Base-by-base conservation (phyloP, 2,329 filamentous ascomycete genomes). In the Phialocephala subalpina region DNA sequence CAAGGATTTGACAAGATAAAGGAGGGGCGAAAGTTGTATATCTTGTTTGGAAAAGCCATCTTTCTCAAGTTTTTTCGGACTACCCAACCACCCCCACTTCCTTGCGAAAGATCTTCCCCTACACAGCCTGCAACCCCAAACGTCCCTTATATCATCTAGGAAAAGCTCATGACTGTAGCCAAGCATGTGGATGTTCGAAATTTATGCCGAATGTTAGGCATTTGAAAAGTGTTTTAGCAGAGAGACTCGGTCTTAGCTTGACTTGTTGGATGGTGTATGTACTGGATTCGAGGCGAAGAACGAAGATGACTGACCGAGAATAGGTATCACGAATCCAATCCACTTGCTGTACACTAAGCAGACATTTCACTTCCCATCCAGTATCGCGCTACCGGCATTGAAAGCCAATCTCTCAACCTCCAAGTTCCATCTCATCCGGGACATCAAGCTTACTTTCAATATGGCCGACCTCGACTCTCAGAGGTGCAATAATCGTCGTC, bases 221-320 rank as follows among this genome's bases (percentile, higher is more conserved):
- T 49, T 25, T 49, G 22, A 20, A n/a, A 11, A 25, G 14, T 5
- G 45, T 49, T 9, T 12, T 49, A 7, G 25, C n/a, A 11, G 20
- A 49, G 7, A 49, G 45, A 49, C 45, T 49, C 25, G 45, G 45
- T 22, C 20, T 49, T 11, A 12, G 16, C 11, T 49, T 49, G 45
- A 49, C 45, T 22, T 49, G 45, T 49, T n/a, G 45, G n/a, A 49
- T 49, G 45, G 45, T 49, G 45, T 49, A 49, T 22, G 45, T 22
- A 20, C 20, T 49, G 7, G 25, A 22, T 49, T 27, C 12, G 18
- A 22, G 45, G n/a, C 20, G 9, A 49, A 5, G n/a, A 25, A 25
- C 20, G 2, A 25, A 14, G 7, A 27, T 12, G 7, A 14, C 20
- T 49, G 22, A 49, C n/a, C 7, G 8, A 27, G 2, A 7, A 22